Evolutionary conservation across 192 early-diverging fungal species (phyloP).

Genomic region (Chytriomyces sp.): DNA sequence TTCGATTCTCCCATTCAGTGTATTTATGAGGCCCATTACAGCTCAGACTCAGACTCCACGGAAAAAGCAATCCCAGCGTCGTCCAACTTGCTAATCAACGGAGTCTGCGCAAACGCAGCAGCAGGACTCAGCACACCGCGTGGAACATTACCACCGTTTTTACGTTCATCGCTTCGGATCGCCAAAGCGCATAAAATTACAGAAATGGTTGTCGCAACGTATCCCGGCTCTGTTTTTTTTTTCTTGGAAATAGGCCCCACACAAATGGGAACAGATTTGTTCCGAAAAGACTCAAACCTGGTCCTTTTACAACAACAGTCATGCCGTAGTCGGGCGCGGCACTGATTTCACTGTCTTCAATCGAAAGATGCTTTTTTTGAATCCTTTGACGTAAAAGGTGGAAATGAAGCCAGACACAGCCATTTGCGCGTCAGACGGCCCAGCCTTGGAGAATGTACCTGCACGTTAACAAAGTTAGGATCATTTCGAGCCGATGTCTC

Average conservation of each 20-base stretch:
- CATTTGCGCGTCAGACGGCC: slow-evolving; percentile 62
- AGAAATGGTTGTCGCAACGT: slow-evolving; percentile 67
- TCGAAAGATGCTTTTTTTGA: slow-evolving; percentile 23
- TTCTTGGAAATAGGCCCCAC: no score
- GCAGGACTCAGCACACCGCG: slow-evolving; percentile 47
- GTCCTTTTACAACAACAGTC: slow-evolving; percentile 60
- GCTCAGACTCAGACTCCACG: slow-evolving; percentile 25
- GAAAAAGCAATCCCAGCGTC: slow-evolving; percentile 31
- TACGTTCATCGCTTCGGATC: slow-evolving; percentile 47
- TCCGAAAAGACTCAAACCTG: slow-evolving; percentile 29
- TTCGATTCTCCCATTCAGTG: no score
- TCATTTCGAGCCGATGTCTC: neutral
- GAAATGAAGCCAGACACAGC: slow-evolving; percentile 57
- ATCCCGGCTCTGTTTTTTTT: slow-evolving; percentile 65
- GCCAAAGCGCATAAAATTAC: slow-evolving; percentile 60
- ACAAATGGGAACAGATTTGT: no score
- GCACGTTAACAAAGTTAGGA: neutral
- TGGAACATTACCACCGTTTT: slow-evolving; percentile 22
- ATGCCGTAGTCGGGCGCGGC: slow-evolving; percentile 43
- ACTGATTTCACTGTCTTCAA: neutral
- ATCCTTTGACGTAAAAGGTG: slow-evolving; percentile 63
- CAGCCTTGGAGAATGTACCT: slow-evolving; percentile 56
- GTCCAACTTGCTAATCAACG: slow-evolving; percentile 25
- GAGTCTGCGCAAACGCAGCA: slow-evolving; percentile 32
- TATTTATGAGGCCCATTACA: slow-evolving; percentile 7